A percentile compares a stretch with the other conserved stretches of the same genome.
Evolutionary conservation across 2,329 filamentous ascomycete species (phyloP).

Genomic region (Xylaria polymorpha): DNA sequence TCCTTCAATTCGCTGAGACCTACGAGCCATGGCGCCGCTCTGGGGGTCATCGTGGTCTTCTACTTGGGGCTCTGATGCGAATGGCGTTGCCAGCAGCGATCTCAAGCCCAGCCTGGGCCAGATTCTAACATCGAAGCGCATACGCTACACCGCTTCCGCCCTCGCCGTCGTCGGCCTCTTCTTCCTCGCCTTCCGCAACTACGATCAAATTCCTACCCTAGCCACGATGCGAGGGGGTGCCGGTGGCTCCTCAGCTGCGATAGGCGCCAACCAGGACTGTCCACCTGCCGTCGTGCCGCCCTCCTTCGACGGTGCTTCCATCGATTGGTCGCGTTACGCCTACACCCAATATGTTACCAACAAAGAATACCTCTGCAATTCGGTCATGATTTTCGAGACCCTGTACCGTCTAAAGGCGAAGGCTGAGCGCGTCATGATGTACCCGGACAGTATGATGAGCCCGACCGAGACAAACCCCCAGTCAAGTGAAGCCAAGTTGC

Average conservation of each 20-base stretch:
- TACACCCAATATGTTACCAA: conserved; percentile 63
- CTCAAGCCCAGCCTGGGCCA: conserved; percentile 52
- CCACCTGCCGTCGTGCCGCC: conserved; percentile 44
- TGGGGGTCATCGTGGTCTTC: conserved; percentile 49
- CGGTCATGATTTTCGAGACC: conserved; percentile 62
- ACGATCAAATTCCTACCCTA: conserved; percentile 48
- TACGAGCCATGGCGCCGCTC: conserved; percentile 46
- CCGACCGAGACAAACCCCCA: conserved; percentile 46
- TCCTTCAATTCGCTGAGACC: conserved; percentile 9
- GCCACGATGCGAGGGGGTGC: conserved; percentile 43
- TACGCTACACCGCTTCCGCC: conserved; percentile 47
- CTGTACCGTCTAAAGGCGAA: conserved; percentile 56
- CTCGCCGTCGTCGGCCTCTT: conserved; percentile 44
- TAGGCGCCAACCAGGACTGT: conserved; percentile 40
- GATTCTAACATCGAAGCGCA: conserved; percentile 53
- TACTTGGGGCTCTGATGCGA: conserved; percentile 45
- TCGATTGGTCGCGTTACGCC: conserved; percentile 59
- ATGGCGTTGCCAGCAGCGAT: conserved; percentile 33
- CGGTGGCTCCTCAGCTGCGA: conserved; percentile 17
- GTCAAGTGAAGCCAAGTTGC: conserved; percentile 50
- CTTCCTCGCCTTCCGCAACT: conserved; percentile 48
- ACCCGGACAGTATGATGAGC: conserved; percentile 55
- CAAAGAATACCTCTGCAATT: conserved; percentile 61
- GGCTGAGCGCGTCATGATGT: conserved; percentile 60
- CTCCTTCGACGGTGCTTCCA: conserved; percentile 41